Percentiles rank a stretch among this genome's conserved stretches.
Evolutionary conservation across 176 grass and related monocot genomes (phyloP).

Genomic region (Dactylis glomerata): DNA sequence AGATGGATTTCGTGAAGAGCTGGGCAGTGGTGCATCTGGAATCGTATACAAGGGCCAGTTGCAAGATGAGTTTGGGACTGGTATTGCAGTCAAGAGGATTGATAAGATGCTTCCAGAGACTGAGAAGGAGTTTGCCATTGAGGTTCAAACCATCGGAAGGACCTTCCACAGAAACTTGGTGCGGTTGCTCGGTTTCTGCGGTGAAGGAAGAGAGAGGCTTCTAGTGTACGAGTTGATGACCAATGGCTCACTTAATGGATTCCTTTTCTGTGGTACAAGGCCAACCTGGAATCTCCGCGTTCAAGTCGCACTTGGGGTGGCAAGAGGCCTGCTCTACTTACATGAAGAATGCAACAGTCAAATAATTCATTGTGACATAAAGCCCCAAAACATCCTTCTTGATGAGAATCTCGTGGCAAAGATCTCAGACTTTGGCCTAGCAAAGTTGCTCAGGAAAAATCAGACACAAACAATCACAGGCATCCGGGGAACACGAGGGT

Average conservation of each 20-base stretch:
- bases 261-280: conserved; percentile 2
- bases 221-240: conserved; percentile 21
- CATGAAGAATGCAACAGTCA: conserved; percentile 32
- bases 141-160: conserved; percentile 27
- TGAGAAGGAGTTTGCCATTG: conserved; percentile 20
- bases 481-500: conserved; percentile 48
- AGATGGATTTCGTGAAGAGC: conserved; percentile 28
- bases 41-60: neutral
- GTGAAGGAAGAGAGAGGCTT: neutral
- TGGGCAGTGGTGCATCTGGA: neutral
- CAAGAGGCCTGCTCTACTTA: conserved; percentile 25
- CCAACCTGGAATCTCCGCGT: conserved; percentile 2
- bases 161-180: conserved; percentile 28
- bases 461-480: conserved; percentile 46
- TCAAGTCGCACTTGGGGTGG: conserved; percentile 15
- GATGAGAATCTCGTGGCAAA: conserved; percentile 36
- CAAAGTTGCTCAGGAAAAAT: conserved; percentile 36
- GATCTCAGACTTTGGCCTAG: conserved; percentile 52
- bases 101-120: conserved; percentile 11
- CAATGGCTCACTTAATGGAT: conserved; percentile 3
- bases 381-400: conserved; percentile 43
- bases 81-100: conserved; percentile 23
- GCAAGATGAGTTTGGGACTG: conserved; percentile 5
- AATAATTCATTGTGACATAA: conserved; percentile 52
- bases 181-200: conserved; percentile 1